phyloP scores from a whole-genome alignment of 1,284 basidiomycete species.

The Ustilago nuda region DNA sequence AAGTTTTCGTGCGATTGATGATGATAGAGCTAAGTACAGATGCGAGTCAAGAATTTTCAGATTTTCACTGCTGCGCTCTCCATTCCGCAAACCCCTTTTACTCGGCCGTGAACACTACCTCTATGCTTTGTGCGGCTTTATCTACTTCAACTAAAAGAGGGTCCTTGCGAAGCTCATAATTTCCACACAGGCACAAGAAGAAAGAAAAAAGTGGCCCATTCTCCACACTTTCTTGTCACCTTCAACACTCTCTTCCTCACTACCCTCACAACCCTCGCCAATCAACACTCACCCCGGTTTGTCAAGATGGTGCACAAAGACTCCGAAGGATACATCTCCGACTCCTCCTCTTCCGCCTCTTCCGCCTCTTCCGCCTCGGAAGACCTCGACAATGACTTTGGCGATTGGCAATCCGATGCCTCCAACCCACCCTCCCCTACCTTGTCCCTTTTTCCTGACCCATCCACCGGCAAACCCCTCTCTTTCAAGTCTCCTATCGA shows the following conservation, averaged over 20 bases:
- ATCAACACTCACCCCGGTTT: not conserved
- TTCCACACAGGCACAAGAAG: conserved; percentile 3
- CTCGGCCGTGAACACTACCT: no score
- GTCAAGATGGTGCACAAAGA: conserved; percentile 49
- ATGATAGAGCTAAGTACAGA: no score
- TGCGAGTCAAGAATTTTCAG: no score
- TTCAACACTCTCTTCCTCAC: not conserved
- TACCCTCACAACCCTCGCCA: not conserved
- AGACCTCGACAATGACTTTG: conserved; percentile 52
- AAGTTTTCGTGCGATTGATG: no score
- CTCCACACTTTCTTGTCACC: conserved; percentile 13
- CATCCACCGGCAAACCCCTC: conserved; percentile 7
- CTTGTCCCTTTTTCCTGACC: conserved; percentile 27
- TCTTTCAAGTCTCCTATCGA: conserved; percentile 46
- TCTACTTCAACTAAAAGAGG: no score
- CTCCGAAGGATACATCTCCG: conserved; percentile 31
- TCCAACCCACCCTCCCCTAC: conserved; percentile 28
- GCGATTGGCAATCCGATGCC: conserved; percentile 41
- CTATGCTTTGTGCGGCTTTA: no score
- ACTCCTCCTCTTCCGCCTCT: conserved; percentile 18
- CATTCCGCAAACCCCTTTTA: no score
- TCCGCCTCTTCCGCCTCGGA: conserved; percentile 30
- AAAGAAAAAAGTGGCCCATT: conserved; percentile 4
- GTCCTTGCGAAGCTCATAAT: conserved; percentile 6
- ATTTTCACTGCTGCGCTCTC: no score